Evolutionary conservation across 306 rosid genomes (phyloP).

Genomic region (Quercus rubra): DNA sequence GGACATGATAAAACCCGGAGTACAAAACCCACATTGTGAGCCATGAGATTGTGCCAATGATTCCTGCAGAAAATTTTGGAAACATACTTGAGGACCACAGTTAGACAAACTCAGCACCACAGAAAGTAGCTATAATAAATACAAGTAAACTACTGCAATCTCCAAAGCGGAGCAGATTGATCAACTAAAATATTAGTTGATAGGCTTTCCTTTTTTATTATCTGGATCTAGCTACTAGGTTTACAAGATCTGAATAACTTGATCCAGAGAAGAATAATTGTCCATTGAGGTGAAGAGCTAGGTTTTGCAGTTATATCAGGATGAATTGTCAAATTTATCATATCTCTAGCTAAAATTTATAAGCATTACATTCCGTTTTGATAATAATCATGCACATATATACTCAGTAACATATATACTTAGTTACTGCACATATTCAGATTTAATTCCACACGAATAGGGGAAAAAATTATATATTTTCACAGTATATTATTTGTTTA

Average conservation of each 20-base stretch:
- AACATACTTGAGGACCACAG: not conserved
- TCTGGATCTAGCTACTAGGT: not conserved
- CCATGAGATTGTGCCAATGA: conserved; percentile 84
- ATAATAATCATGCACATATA: not conserved
- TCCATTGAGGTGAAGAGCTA: not conserved
- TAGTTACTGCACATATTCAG: not conserved
- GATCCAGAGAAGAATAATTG: not conserved
- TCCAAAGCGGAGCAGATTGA: not conserved
- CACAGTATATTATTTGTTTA: not conserved
- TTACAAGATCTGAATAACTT: not conserved
- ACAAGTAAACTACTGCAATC: not conserved
- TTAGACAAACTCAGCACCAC: not conserved
- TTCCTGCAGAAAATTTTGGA: conserved; percentile 46
- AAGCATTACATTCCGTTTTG: not conserved
- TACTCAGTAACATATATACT: not conserved
- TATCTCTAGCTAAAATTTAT: not conserved
- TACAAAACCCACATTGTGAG: conserved; percentile 96
- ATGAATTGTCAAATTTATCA: not conserved
- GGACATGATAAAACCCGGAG: conserved; percentile 96
- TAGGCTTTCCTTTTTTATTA: not conserved
- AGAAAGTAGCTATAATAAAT: not conserved
- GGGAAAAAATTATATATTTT: not conserved
- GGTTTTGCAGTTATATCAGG: not conserved
- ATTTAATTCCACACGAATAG: not conserved
- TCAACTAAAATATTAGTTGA: not conserved